Evolutionary conservation across 2,329 filamentous ascomycete species (phyloP).

Genomic region (Nemania sp.): DNA sequence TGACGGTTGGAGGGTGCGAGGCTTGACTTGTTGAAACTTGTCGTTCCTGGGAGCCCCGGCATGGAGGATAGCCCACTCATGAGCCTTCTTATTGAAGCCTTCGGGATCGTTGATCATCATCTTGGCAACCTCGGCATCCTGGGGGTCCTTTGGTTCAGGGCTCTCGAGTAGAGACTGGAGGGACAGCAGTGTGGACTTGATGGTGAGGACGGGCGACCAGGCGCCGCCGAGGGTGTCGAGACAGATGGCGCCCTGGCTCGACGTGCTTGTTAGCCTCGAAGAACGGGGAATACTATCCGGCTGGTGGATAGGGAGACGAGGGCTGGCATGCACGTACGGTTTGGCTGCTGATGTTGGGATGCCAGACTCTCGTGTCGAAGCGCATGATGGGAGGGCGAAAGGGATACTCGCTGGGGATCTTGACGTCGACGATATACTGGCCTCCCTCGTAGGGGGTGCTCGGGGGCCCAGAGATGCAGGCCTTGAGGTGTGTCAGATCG

Average conservation of each 20-base stretch:
- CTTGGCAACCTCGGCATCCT: slow-evolving; percentile 91
- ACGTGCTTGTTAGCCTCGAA: background rate
- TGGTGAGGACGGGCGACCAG: slow-evolving; percentile 95
- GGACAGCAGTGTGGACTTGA: slow-evolving; percentile 92
- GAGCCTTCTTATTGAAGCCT: slow-evolving; percentile 78
- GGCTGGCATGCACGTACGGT: slow-evolving; percentile 61
- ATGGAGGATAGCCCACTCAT: slow-evolving; percentile 86
- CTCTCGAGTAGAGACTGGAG: slow-evolving; percentile 90
- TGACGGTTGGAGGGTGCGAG: slow-evolving; percentile 45
- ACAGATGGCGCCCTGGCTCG: slow-evolving; percentile 84
- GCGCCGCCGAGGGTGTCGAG: slow-evolving; percentile 86
- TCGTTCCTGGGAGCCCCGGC: slow-evolving; percentile 69
- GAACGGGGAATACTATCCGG: background rate
- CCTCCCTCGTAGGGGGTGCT: slow-evolving; percentile 94
- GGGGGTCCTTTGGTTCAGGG: slow-evolving; percentile 93
- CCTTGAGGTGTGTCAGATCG: slow-evolving; percentile 81
- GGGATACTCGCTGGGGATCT: slow-evolving; percentile 86
- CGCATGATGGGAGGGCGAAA: slow-evolving; percentile 91
- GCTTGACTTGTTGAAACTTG: slow-evolving; percentile 34
- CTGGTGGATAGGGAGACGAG: background rate
- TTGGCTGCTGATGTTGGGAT: slow-evolving; percentile 93
- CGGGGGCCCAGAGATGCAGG: slow-evolving; percentile 82
- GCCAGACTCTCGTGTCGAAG: slow-evolving; percentile 94
- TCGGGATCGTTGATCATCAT: slow-evolving; percentile 83
- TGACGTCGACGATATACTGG: slow-evolving; percentile 80